Base-by-base conservation (phyloP, 345 rosid genomes). In the Salix suchowensis region DNA sequence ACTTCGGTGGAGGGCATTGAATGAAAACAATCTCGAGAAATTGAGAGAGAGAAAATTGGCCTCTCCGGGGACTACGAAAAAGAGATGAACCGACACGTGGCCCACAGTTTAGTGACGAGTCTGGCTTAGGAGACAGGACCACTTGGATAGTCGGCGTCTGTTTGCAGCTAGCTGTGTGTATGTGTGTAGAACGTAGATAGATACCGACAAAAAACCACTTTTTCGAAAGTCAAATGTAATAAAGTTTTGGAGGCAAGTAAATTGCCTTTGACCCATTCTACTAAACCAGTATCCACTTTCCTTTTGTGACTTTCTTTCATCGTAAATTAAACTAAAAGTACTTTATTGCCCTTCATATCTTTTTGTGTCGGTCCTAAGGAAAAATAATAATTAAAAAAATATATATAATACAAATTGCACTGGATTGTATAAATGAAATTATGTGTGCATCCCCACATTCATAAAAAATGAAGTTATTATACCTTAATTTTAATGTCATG, bases 191-290 rank as follows among this genome's bases (percentile, higher is more conserved):
- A 58, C 13, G 13, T 40, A 7, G 10, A n/a, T 76, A 39, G 2
- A 78, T 77, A 76, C 78, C 11, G 90, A 83, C 96, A 82, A 91
- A 90, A 81, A 76, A 48, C 10, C 36, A 78, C 94, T 89, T 93
- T 87, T 79, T n/a, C 2, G 3, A 21, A 37, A 78, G 69, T 73
- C 81, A 55, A 61, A 23, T 10, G 13, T n/a, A 58, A 58, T n/a
- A 23, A 9, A 58, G 28, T 23, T 58, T 0, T 58, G 26, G 64
- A 58, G 14, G 14, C 34, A 32, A 32, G 34, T n/a, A 58, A 58
- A 58, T 3, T 58, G 23, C 14, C 64, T 10, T 9, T 58, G 5
- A 58, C 28, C 64, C 28, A 10, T 9, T 23, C 28, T 58, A 4
- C 44, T 0, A 21, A 54, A 19, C 60, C 4, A 2, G 60, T 21